Evolutionary conservation across 805 yeast species (phyloP).

Genomic region (Myxozyma melibiosi): DNA sequence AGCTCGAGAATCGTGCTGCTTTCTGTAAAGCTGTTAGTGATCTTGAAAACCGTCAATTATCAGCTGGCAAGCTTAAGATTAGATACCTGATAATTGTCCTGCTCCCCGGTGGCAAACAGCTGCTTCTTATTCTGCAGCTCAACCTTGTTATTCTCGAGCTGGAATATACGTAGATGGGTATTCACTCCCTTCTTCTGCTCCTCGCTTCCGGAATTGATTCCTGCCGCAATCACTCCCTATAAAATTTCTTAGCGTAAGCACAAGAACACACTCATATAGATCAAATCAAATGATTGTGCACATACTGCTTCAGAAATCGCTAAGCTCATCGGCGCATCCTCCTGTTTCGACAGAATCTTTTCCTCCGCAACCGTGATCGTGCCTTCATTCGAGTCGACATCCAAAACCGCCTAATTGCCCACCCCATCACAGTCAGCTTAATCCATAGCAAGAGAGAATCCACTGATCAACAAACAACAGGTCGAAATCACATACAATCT

Average conservation of each 20-base stretch:
- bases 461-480: not conserved
- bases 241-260: not conserved
- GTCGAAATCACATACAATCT: conserved; percentile 47
- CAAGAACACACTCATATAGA: not conserved
- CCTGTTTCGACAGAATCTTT: conserved; percentile 44
- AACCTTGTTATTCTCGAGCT: conserved; percentile 43
- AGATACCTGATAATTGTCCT: conserved; percentile 56
- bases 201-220: conserved; percentile 63
- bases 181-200: conserved; percentile 62
- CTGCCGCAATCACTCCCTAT: conserved; percentile 60
- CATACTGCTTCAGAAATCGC: conserved; percentile 52
- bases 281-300: not conserved
- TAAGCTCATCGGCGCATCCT: conserved; percentile 87
- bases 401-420: conserved; percentile 52
- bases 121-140: conserved; percentile 48
- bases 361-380: conserved; percentile 8
- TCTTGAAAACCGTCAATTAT: not conserved
- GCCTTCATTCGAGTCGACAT: conserved; percentile 56
- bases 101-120: conserved; percentile 56
- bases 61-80: no score
- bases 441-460: not conserved
- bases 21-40: conserved; percentile 46
- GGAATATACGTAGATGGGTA: conserved; percentile 69
- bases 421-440: not conserved
- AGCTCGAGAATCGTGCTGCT: conserved; percentile 57